Percentiles rank a stretch among this genome's conserved stretches.
phyloP scores from a whole-genome alignment of 225 moss, liverwort and hornwort genomes.

The Pleurozium schreberi region DNA sequence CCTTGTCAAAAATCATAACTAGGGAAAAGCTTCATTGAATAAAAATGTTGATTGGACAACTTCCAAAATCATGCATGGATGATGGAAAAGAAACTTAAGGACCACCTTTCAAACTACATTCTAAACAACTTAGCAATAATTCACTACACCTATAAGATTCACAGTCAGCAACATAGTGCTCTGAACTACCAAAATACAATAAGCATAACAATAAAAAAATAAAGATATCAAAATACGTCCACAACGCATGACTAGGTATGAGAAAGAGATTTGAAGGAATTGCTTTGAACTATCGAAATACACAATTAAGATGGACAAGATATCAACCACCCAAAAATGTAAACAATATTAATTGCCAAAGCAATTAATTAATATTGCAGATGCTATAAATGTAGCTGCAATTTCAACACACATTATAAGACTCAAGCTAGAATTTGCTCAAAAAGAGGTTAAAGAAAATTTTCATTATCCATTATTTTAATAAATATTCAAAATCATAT shows the following conservation, averaged over 20 bases:
- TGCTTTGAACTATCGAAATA: background rate
- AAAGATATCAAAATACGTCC: background rate
- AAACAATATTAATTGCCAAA: too few relatives aligned
- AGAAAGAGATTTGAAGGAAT: background rate
- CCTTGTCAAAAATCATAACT: background rate
- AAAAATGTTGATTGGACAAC: background rate
- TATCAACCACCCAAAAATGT: background rate
- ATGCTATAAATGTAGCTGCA: conserved; percentile 13
- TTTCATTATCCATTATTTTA: too few relatives aligned
- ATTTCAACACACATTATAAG: conserved; percentile 17
- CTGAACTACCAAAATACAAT: background rate
- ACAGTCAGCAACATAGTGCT: fast-evolving
- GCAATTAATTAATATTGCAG: background rate
- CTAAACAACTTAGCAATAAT: background rate
- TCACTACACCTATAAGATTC: background rate
- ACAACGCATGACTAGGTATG: background rate
- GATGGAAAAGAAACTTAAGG: background rate
- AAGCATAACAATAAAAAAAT: background rate
- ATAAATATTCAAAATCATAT: background rate
- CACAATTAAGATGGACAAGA: background rate
- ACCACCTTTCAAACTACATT: background rate
- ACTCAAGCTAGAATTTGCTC: conserved; percentile 27
- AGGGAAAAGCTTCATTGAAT: background rate
- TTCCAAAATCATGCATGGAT: background rate
- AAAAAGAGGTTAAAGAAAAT: background rate